Percentiles rank a stretch among this genome's conserved stretches.
These are phyloP conservation scores for Rhizopus sp. DNA, from an alignment of 371 early-diverging fungal genomes.

Conservation along the genomic window DNA sequence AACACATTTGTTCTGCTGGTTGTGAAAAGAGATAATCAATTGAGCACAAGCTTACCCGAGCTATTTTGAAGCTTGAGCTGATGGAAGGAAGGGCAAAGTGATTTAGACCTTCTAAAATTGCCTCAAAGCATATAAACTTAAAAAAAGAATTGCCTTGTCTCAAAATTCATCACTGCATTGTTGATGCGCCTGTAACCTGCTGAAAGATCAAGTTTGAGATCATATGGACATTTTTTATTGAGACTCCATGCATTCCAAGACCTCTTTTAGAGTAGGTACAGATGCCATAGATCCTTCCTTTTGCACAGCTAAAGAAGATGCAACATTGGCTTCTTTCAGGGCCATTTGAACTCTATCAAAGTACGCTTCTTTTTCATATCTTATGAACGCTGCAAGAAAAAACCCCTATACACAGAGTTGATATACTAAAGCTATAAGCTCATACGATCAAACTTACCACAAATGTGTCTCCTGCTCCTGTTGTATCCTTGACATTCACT, in stretches of 20 bases:
- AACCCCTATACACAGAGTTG: slow-evolving; percentile 73
- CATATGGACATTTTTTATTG: neutral
- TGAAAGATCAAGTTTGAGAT: too few species aligned
- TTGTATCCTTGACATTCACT: slow-evolving; percentile 67
- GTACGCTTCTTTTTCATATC: slow-evolving; percentile 33
- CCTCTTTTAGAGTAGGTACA: slow-evolving; percentile 53
- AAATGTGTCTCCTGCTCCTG: slow-evolving; percentile 87
- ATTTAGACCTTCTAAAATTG: too few species aligned
- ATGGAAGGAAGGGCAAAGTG: too few species aligned
- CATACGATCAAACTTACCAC: slow-evolving; percentile 49
- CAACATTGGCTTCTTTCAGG: slow-evolving; percentile 55
- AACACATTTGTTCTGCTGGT: too few species aligned
- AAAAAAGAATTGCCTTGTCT: too few species aligned
- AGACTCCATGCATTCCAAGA: slow-evolving; percentile 21
- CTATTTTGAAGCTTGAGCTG: too few species aligned
- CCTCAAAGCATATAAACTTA: too few species aligned
- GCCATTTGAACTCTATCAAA: slow-evolving; percentile 47
- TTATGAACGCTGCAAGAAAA: slow-evolving; percentile 67
- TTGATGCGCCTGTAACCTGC: too few species aligned
- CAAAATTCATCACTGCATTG: too few species aligned
- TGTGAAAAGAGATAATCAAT: too few species aligned
- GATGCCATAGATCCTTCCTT: slow-evolving; percentile 68
- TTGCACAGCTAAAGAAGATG: slow-evolving; percentile 60
- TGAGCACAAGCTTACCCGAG: too few species aligned
- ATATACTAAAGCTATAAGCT: neutral